Base-by-base conservation (phyloP, 1,284 basidiomycete genomes). In the Tilletia indica region DNA sequence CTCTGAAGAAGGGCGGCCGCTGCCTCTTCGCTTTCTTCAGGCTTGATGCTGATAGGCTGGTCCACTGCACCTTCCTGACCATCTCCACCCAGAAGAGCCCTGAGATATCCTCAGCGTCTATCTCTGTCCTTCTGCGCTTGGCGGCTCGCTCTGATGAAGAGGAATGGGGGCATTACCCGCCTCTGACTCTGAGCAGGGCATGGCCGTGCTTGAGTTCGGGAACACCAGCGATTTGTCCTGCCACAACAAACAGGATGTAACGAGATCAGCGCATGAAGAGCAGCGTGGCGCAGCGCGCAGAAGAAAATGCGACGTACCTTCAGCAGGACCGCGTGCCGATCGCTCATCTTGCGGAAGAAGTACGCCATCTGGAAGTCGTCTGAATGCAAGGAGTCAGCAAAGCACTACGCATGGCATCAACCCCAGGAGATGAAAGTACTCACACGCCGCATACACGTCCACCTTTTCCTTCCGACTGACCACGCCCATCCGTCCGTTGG, bases 281-380 rank as follows among this genome's bases (percentile, higher is more conserved):
- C 61, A 5, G n/a, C 6, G n/a, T 36, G 4, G 14, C 31, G 16
- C 25, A 14, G 56, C 56, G 25, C 21, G 21, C 21, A 45, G 42
- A 9, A 45, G 42, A 14, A 14, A 45, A 19, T 25, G 25, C 3
- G 16, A 39, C 61, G 6, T 31, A 80, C 83, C 74, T 85, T 85
- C 72, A 85, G 76, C 31, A 86, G 71, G 6, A 86, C 85, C 19
- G 82, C 83, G 68, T 86, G 85, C 21, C 80, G 72, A 54, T 82
- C 76, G n/a, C 73, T 74, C 67, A 81, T 77, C 51, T 77, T 74
- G 19, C 83, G 78, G 73, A 86, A 86, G 73, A 84, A 86, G 76
- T 83, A 86, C 2, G 84, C 82, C 71, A 85, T 78, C 34, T 82
- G 81, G 61, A 80, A 85, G 70, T 80, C 80, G 75, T 80, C 70